Evolutionary conservation across 2,329 filamentous ascomycete species (phyloP), one percentile per base, ranked within the genome.

Genomic region (Trichoderma endophyticum): DNA sequence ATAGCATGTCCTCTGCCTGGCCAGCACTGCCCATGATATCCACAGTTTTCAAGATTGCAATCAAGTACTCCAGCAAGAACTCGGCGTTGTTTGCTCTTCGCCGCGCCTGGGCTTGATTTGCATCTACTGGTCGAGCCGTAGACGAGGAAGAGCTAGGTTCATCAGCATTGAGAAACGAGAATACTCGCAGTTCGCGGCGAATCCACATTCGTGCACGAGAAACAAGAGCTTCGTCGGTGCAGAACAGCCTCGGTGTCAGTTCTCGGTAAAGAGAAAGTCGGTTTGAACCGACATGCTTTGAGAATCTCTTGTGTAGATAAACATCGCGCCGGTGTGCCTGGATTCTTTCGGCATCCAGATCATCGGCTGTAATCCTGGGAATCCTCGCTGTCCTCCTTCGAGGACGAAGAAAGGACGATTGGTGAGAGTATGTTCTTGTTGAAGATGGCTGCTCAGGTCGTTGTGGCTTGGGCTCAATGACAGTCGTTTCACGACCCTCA

Each of bases 61-160:
- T 82, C 68, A 97, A 89, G 79, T 97, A 97, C 77, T 97, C 93
- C 11, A 98, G 86, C 12, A 98, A 81, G 74, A 95, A 97, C 77
- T 97, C 94, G 8, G 92, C 89, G 77, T 95, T 95, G 75, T 88
- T 91, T 6, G 87, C 87, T 54, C 88, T 74, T 26, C 75, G 78
- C 69, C 70, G 78, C 74, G 74, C 77, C 77, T 64, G 70, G 1
- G 60, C 48, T 1, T 70, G 15, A 21, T 64, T 59, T 18, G 56
- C 67, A 3, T 70, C 71, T 3, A 60, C 67, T 28, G 57, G 30
- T 51, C 21, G 39, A 11, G 74, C 56, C 6, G 63, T 6, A 9
- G 67, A 8, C 8, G 72, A 60, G 12, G 72, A 39, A 26, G 71
- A 64, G 64, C 78, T 71, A 76, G 76, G 6, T 73, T 79, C 78